These are phyloP conservation scores for Cercophora newfieldiana DNA, from an alignment of 495 filamentous ascomycete genomes.

Conservation along the genomic window DNA sequence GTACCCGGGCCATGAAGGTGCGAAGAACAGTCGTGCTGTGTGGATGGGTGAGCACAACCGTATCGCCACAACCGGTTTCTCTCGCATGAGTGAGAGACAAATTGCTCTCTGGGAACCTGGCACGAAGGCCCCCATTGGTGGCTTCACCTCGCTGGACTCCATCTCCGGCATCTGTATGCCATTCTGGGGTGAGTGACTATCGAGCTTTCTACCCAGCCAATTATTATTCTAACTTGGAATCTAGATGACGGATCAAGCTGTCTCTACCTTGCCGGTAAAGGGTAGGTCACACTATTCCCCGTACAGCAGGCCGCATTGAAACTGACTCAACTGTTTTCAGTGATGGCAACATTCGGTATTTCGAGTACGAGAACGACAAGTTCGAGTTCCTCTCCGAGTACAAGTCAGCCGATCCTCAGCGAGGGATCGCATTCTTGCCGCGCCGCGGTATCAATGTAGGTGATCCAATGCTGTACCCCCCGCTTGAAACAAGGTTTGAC, in stretches of 20 bases:
- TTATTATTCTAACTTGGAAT: slow-evolving; percentile 31
- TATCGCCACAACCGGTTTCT: slow-evolving; percentile 95
- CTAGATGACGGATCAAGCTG: slow-evolving; percentile 84
- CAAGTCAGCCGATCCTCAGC: slow-evolving; percentile 91
- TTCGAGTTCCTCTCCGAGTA: slow-evolving; percentile 95
- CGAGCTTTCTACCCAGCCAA: not conserved
- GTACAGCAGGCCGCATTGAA: not conserved
- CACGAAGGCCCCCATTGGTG: slow-evolving; percentile 79
- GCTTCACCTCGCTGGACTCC: slow-evolving; percentile 83
- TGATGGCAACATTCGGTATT: slow-evolving; percentile 98
- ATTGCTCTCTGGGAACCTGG: slow-evolving; percentile 94
- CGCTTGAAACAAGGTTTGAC: slow-evolving; percentile 20
- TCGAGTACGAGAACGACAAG: slow-evolving; percentile 95
- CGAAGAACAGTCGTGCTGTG: slow-evolving; percentile 93
- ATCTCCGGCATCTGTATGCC: slow-evolving; percentile 99
- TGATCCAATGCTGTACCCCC: slow-evolving; percentile 16
- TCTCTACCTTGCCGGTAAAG: slow-evolving; percentile 92
- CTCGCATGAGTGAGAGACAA: slow-evolving; percentile 96
- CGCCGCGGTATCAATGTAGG: slow-evolving; percentile 87
- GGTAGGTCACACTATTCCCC: slow-evolving; percentile 56
- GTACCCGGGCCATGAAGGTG: slow-evolving; percentile 80
- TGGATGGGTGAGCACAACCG: slow-evolving; percentile 97
- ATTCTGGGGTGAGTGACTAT: slow-evolving; percentile 72
- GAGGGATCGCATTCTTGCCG: slow-evolving; percentile 91
- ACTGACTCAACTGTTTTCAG: slow-evolving; percentile 42